Base-by-base conservation (phyloP, 2,329 filamentous ascomycete genomes). In the Clarireedia paspali region DNA sequence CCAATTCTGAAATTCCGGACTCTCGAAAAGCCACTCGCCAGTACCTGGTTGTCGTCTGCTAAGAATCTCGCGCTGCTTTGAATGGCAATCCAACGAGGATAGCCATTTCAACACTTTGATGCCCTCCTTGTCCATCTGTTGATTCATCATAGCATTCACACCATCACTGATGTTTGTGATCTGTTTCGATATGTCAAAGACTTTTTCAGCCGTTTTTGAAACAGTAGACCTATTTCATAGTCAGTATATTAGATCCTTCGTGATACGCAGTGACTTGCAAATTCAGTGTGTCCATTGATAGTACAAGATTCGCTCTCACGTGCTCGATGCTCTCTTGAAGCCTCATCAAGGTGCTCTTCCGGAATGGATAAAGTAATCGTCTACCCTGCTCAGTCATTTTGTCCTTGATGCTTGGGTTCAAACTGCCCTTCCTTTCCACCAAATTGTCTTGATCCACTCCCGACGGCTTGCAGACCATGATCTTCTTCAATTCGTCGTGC, bases 61-160 rank as follows among this genome's bases (percentile, higher is more conserved):
- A 12, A 52, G 20, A 7, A 24, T 30, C 27, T 56, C 53, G 17
- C 30, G 40, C 30, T 56, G 59, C 5, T 75, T 58, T 15, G 67
- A 68, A 60, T 0, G 72, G 68, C 9, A 78, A 62, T 75, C 75
- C 77, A 9, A 71, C 52, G 0, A 71, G 59, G 27, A 74, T 27
- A 47, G 34, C 44, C 47, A 56, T 45, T 50, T 50, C 9, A 55
- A 27, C 6, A 40, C 30, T 39, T 53, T 38, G 4, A 57, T 50
- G 44, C 40, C 42, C 24, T 49, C 38, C 47, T 56, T 38, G 12
- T 50, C 42, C 54, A 47, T 45, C 30, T 57, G 51, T 27, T 53
- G 44, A 17, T 44, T 50, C 7, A 57, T 49, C 27, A 53, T 40
- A 27, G 51, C 14, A 23, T 53, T 34, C 27, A 53, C 34, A 14